These are phyloP conservation scores for Herpetomonas tarakana DNA, from an alignment of 208 protist genomes.

Conservation along the genomic window DNA sequence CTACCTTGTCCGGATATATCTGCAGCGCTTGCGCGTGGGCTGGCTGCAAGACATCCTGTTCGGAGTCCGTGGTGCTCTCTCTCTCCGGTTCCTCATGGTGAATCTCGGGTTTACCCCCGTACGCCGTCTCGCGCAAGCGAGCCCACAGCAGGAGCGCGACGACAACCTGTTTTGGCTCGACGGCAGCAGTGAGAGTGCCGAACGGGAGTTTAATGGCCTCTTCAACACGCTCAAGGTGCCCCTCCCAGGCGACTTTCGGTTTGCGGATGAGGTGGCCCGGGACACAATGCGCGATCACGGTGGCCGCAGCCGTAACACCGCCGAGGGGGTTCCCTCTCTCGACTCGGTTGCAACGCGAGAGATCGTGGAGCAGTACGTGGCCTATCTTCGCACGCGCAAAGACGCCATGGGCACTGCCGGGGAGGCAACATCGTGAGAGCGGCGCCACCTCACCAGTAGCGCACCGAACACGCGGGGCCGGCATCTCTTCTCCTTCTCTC, in stretches of 20 bases:
- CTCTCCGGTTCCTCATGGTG: conserved; percentile 48
- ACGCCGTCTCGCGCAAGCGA: background rate
- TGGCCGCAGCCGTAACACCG: background rate
- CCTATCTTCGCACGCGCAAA: conserved; percentile 63
- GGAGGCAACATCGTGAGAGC: background rate
- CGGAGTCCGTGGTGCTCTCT: conserved; percentile 48
- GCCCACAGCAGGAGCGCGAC: background rate
- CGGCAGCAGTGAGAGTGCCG: conserved; percentile 37
- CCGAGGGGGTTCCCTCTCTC: conserved; percentile 16
- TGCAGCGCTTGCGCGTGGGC: conserved; percentile 64
- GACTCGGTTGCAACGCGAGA: conserved; percentile 39
- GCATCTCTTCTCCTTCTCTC: too few relatives aligned
- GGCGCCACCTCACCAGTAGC: too few relatives aligned
- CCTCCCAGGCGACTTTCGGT: conserved; percentile 51
- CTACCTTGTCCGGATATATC: conserved; percentile 71
- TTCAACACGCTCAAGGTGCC: conserved; percentile 66
- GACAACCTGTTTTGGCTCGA: conserved; percentile 62
- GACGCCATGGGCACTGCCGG: conserved; percentile 30
- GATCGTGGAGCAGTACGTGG: conserved; percentile 56
- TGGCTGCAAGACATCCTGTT: conserved; percentile 64
- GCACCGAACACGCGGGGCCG: too few relatives aligned
- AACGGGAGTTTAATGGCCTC: conserved; percentile 32
- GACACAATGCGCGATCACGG: background rate
- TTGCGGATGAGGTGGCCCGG: conserved; percentile 35
- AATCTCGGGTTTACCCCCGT: conserved; percentile 67